Base-by-base conservation (phyloP, 805 yeast genomes). In the Candida glaebosa region DNA sequence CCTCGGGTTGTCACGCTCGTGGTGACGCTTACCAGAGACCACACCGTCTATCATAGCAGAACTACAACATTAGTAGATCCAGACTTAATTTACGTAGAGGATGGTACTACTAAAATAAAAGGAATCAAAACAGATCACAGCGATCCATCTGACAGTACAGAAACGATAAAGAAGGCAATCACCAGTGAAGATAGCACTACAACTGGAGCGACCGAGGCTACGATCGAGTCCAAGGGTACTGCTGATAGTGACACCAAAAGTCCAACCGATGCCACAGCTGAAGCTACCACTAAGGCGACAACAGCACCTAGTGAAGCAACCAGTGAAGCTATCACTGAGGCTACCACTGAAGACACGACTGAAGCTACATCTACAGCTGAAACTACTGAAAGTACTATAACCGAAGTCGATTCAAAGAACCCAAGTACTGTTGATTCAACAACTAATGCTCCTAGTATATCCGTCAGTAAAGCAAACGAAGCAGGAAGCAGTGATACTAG, bases 201-300 rank as follows among this genome's bases (percentile, higher is more conserved):
- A 22, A 22, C 26, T 22, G 10, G 26, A 6, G 9, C 57, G 14
- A 54, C 52, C 19, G 52, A 43, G 38, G 64, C 60, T 41, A 64
- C 69, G 20, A 47, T 56, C n/a, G 45, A 51, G 17, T 28, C 41
- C n/a, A 44, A 51, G 38, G 47, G 51, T 24, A 60, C 67, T 33
- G 58, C 57, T 7, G 56, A 22, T 22, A 22, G 9, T 22, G 26
- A 22, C 6, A 22, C 26, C 26, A 22, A 22, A 22, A 7, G 40
- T 19, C 20, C 28, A 32, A 35, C 16, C 20, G 53, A 9, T 30
- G 55, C 32, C 9, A 38, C 10, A 18, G 37, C 15, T 19, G 25
- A 5, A 16, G 35, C 18, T 12, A 18, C 31, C 15, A 24, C 53
- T 31, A 22, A 22, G 10, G 10, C 9, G 9, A 22, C 6, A 6